phyloP scores from a whole-genome alignment of 352 stramenopile genomes.

The Blastocystis sp. region DNA sequence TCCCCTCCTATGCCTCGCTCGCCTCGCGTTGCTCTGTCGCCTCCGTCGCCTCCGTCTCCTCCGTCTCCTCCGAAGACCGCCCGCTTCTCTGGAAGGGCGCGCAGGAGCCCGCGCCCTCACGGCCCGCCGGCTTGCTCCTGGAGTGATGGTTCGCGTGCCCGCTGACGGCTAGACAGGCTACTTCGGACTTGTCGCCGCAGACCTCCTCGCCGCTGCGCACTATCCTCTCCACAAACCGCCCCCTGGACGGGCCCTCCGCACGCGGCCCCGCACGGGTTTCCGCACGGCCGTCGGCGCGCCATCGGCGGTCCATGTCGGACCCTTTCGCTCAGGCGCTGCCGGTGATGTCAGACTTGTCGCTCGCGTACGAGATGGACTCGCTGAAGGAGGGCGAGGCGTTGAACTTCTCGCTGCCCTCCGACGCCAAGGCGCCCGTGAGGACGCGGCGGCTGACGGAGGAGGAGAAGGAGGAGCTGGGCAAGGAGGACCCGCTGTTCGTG shows the following conservation, averaged over 20 bases:
- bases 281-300: background rate
- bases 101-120: background rate
- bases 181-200: background rate
- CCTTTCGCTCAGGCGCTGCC: background rate
- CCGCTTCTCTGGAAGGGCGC: constrained; percentile 45
- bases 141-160: background rate
- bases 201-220: background rate
- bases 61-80: background rate
- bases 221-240: background rate
- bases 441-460: background rate
- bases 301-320: background rate
- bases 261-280: background rate
- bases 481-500: constrained; percentile 10
- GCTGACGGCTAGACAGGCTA: background rate
- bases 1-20: background rate
- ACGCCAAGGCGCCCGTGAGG: no score
- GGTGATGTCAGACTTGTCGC: background rate
- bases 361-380: background rate
- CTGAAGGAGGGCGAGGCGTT: background rate
- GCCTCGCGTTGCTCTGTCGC: background rate
- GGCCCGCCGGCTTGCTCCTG: background rate
- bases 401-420: background rate
- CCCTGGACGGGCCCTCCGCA: no score
- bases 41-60: no score
- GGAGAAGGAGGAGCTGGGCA: background rate